Base-by-base conservation (phyloP, 2,329 filamentous ascomycete genomes). In the Aspergillus neoniger region DNA sequence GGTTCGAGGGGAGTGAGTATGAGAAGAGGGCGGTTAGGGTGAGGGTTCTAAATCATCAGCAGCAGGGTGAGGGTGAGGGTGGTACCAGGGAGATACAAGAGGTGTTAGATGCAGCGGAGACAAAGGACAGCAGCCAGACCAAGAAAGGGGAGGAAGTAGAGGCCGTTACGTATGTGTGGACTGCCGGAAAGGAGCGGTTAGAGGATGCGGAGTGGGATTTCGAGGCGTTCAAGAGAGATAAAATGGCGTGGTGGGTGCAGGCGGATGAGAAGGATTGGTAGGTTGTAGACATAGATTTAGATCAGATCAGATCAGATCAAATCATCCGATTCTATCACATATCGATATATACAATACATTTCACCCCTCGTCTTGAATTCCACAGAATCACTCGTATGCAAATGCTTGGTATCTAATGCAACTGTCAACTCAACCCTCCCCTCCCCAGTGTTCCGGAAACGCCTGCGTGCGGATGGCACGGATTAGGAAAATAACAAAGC, bases 141-240 rank as follows among this genome's bases (percentile, higher is more conserved):
- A 81, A 67, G 25, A 83, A 91, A 6, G 85, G 83, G 69, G 61
- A 25, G 36, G 74, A 75, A 58, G 81, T 83, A 54, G 76, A 81
- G 62, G 83, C 87, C 2, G 80, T 84, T 55, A 86, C 86, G 12
- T 93, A 93, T 72, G 82, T 92, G 5, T 92, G 84, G 76, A 79
- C 81, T 48, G 74, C 72, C 14, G 64, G 79, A 1, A 74, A 78
- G 15, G 65, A 75, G 0, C 39, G 70, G 0, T 77, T 98, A 17
- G 91, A 96, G 74, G 80, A 85, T 32, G 76, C 80, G 21, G 92
- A 96, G 74, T 98, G 94, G 94, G 91, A 96, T 74, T 95, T 92
- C 78, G 87, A 88, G 51, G 86, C 90, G 64, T 98, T 97, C 73
- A 86, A 89, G 63, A 81, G 82, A 68, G 88, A 95, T 63, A 96